Percentiles rank a stretch among this genome's conserved stretches.
Conservation (phyloP, 352 stramenopile species). For the Globisporangium takayamanum region DNA sequence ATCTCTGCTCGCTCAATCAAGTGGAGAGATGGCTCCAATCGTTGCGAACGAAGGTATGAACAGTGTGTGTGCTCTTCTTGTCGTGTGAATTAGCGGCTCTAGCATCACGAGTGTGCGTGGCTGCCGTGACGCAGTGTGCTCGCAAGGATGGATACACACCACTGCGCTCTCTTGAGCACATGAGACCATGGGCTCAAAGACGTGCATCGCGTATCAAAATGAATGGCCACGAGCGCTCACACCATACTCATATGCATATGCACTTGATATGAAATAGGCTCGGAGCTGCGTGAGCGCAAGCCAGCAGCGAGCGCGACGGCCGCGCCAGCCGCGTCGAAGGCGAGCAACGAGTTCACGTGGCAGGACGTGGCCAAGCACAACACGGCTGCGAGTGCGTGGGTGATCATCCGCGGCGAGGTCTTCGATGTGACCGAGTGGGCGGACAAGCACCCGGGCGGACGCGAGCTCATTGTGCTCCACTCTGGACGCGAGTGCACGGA, state of each 20-base stretch:
- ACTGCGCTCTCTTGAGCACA: too few relatives aligned
- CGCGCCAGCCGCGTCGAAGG: slow-evolving; percentile 11
- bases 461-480: slow-evolving; percentile 77
- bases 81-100: too few relatives aligned
- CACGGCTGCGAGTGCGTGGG: slow-evolving; percentile 93
- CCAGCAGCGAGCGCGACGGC: slow-evolving; percentile 6
- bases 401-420: slow-evolving; percentile 92
- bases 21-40: slow-evolving; percentile 10
- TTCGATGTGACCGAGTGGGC: slow-evolving; percentile 91
- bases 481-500: slow-evolving; percentile 79
- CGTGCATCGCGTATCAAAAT: background rate
- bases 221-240: slow-evolving; percentile 1
- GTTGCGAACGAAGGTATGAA: slow-evolving; percentile 5
- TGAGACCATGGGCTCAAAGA: background rate
- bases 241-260: background rate
- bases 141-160: background rate
- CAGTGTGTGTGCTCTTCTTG: too few relatives aligned
- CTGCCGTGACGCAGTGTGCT: too few relatives aligned
- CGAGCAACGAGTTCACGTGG: slow-evolving; percentile 81
- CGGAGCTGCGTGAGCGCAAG: slow-evolving; percentile 56
- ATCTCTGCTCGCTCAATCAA: background rate
- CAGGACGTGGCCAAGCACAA: slow-evolving; percentile 94
- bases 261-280: background rate
- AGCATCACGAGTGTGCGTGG: too few relatives aligned
- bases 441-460: slow-evolving; percentile 76